A percentile compares a stretch with the other conserved stretches of the same genome.
These are phyloP conservation scores for Annulohypoxylon moriforme DNA, from an alignment of 495 filamentous ascomycete genomes.

Conservation along the genomic window DNA sequence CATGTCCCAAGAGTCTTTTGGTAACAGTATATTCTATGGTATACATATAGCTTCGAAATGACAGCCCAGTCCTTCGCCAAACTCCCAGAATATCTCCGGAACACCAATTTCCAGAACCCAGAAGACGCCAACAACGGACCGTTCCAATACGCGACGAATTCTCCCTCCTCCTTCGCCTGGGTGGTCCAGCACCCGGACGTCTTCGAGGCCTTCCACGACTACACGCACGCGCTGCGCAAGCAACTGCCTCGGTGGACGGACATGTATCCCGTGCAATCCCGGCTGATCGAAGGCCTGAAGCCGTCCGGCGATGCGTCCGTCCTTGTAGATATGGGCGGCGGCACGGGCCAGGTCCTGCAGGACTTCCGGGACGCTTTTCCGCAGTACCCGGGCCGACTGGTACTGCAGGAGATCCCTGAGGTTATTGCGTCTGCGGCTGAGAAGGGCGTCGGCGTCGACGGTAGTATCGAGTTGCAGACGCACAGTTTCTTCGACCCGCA, in stretches of 20 bases:
- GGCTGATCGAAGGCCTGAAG: background rate
- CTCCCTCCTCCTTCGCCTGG: background rate
- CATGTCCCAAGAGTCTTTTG: background rate
- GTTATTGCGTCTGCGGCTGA: background rate
- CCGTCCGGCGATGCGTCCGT: background rate
- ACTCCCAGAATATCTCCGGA: background rate
- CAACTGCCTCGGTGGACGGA: background rate
- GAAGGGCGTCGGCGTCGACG: background rate
- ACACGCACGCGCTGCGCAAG: background rate
- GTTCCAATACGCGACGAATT: background rate
- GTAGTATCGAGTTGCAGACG: background rate
- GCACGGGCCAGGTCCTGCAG: background rate
- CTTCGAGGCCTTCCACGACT: background rate
- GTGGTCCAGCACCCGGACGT: background rate
- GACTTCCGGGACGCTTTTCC: background rate
- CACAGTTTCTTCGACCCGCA: constrained; percentile 1
- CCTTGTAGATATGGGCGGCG: background rate
- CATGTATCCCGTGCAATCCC: background rate
- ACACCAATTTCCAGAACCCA: background rate
- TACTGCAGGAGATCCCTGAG: background rate
- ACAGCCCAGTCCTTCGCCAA: background rate
- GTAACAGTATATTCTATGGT: too few relatives aligned
- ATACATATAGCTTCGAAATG: background rate
- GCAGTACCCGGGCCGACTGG: background rate
- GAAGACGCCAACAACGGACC: background rate